Base-by-base conservation (phyloP, 345 rosid genomes). In the Salix purpurea region DNA sequence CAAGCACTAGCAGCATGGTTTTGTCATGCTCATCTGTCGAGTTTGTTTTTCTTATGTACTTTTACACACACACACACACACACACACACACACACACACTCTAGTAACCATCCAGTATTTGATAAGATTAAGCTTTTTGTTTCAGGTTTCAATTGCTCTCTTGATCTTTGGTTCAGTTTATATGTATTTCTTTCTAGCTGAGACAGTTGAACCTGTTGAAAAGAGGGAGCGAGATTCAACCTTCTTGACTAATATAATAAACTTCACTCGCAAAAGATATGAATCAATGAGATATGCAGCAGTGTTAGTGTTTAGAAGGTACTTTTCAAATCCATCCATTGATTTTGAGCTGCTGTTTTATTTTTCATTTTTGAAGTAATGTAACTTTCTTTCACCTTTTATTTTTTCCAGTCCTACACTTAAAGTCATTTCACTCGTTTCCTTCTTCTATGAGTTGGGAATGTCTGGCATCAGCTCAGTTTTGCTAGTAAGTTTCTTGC, bases 401-500 rank as follows among this genome's bases (percentile, higher is more conserved):
- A 11, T 5, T 13, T 65, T 76, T 79, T 82, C 54, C 91, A 88
- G 91, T 73, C 84, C 82, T 56, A 79, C 85, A 15, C 89, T 88
- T 0, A 71, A 84, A 44, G 87, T 85, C 72, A 85, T 88, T 78
- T 78, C 89, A 13, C 26, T 83, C 18, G 82, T 88, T 85, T 85
- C 84, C 64, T 88, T 88, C 78, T 88, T 88, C 80, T 88, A 86
- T 68, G 80, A 86, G 77, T 61, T 88, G 72, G 91, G 91, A 78
- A 88, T 83, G 91, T 82, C 91, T 0, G 89, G 91, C 54, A 85
- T 88, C 85, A 85, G 39, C 52, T 56, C 83, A 9, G 87, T 88
- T 44, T 78, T 88, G 67, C 61, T 88, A 54, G 91, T 85, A 85
- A 74, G 85, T 62, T 70, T 18, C 56, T 48, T 62, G 5, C 30